Conservation (phyloP, 306 rosid species). For the Vigna unguiculata region DNA sequence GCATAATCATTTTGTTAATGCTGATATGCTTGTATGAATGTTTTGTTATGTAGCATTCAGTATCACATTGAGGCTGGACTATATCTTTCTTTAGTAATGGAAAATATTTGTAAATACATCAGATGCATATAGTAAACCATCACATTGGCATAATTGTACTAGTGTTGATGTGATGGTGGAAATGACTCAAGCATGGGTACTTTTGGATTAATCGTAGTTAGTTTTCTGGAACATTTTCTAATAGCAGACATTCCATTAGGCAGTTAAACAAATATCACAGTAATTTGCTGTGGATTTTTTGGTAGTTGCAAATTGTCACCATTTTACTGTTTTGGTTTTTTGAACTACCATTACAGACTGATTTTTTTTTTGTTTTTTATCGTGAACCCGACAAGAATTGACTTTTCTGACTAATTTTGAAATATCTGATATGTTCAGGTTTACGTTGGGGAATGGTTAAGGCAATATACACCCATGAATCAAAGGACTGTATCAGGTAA, state of each 20-base stretch:
- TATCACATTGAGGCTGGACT: slow-evolving; percentile 2
- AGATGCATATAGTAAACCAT: slow-evolving; percentile 10
- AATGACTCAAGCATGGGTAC: background rate
- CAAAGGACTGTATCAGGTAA: slow-evolving; percentile 55
- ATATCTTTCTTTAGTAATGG: background rate
- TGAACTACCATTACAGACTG: background rate
- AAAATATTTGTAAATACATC: background rate
- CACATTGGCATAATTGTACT: too few relatives aligned
- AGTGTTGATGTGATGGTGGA: background rate
- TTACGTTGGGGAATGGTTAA: slow-evolving; percentile 82
- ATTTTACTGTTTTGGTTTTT: background rate
- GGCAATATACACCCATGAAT: slow-evolving; percentile 65
- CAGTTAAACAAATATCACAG: background rate
- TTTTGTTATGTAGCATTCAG: background rate
- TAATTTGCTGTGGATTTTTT: background rate
- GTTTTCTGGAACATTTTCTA: background rate
- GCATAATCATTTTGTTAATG: slow-evolving; percentile 4
- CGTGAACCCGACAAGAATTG: too few relatives aligned
- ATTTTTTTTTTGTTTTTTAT: background rate
- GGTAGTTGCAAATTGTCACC: background rate
- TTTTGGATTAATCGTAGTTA: background rate
- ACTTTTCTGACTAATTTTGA: background rate
- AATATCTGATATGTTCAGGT: slow-evolving; percentile 57
- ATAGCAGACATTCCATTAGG: background rate
- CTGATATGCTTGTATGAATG: background rate